Conservation (phyloP, 2,329 filamentous ascomycete species). For the Neocatenulostroma microsporum region DNA sequence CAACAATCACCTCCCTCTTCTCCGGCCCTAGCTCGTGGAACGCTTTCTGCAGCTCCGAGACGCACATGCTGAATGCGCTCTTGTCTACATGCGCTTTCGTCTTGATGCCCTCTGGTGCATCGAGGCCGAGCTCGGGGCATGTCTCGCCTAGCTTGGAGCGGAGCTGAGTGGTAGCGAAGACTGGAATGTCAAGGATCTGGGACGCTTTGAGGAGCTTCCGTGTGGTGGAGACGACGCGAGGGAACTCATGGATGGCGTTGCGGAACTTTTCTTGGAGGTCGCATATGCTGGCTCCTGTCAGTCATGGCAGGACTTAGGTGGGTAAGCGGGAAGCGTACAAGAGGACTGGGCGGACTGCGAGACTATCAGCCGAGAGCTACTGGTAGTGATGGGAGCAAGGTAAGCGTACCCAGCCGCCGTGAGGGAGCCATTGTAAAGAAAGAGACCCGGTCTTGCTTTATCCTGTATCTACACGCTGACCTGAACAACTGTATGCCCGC, state of each 20-base stretch:
- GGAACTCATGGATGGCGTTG: conserved; percentile 72
- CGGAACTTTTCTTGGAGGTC: conserved; percentile 94
- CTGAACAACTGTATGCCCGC: too few relatives aligned
- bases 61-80: conserved; percentile 81
- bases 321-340: conserved; percentile 12
- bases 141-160: conserved; percentile 69
- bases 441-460: not conserved
- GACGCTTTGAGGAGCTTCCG: conserved; percentile 47
- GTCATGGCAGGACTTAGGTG: conserved; percentile 1
- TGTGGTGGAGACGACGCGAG: conserved; percentile 56
- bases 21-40: conserved; percentile 34
- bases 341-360: conserved; percentile 11
- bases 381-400: not conserved
- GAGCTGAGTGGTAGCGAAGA: conserved; percentile 82
- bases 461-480: too few relatives aligned
- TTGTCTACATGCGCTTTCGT: conserved; percentile 66
- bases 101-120: conserved; percentile 42
- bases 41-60: conserved; percentile 54
- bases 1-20: conserved; percentile 60
- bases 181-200: conserved; percentile 58
- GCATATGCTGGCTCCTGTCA: conserved; percentile 60
- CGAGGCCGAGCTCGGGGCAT: conserved; percentile 59
- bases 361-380: not conserved
- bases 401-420: conserved; percentile 18
- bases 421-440: conserved; percentile 7